Percentiles rank a stretch among this genome's conserved stretches.
These are phyloP conservation scores for Aspergillus intermedius DNA, from an alignment of 2,329 filamentous ascomycete genomes.

Conservation along the genomic window DNA sequence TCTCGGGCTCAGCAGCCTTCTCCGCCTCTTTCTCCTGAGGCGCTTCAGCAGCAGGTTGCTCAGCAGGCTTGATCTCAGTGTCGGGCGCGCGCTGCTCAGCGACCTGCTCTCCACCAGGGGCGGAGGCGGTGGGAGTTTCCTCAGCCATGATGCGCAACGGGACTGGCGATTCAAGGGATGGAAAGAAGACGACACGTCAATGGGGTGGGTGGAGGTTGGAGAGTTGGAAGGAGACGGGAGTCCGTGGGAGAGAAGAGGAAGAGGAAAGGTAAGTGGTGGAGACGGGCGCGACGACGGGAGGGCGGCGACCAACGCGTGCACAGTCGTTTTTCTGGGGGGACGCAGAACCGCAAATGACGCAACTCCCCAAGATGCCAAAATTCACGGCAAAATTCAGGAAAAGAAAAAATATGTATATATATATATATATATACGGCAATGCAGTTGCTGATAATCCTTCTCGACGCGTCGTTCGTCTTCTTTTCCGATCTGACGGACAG, in stretches of 20 bases:
- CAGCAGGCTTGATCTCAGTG: conserved; percentile 18
- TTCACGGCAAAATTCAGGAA: too few relatives aligned
- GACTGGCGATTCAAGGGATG: conserved; percentile 6
- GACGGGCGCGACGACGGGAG: conserved; percentile 22
- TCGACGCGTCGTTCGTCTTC: neutral
- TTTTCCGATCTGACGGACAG: neutral
- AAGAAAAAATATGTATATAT: neutral
- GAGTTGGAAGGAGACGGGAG: conserved; percentile 22
- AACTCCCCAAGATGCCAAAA: neutral
- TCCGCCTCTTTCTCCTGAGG: conserved; percentile 18
- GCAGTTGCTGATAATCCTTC: neutral
- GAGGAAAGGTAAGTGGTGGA: conserved; percentile 16
- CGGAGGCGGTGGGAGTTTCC: conserved; percentile 27
- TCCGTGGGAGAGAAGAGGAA: conserved; percentile 15
- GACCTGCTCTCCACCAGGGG: conserved; percentile 25
- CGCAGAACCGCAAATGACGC: neutral
- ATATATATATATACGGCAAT: neutral
- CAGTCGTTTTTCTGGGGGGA: conserved; percentile 1
- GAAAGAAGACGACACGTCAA: conserved; percentile 6
- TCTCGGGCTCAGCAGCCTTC: conserved; percentile 19
- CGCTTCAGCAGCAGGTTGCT: conserved; percentile 15
- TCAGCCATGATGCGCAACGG: conserved; percentile 34
- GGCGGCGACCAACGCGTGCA: conserved; percentile 22
- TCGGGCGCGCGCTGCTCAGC: conserved; percentile 21
- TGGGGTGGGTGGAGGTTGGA: conserved; percentile 7